These are phyloP conservation scores for Pseudogymnoascus sp. DNA, from an alignment of 2,329 filamentous ascomycete species.

Conservation along the genomic window DNA sequence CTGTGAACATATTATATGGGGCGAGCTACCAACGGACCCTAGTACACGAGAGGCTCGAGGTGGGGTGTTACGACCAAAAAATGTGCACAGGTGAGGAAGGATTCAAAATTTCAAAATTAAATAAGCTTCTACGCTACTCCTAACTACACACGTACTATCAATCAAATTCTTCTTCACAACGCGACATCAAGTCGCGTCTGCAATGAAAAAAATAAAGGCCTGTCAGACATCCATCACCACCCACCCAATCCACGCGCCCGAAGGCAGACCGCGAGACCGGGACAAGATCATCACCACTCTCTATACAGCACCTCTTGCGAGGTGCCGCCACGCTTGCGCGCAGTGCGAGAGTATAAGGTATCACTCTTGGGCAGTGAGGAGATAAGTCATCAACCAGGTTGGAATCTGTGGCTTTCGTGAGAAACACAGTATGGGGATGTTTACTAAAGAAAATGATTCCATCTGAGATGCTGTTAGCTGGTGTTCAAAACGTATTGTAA, in stretches of 20 bases:
- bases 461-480: slow-evolving; percentile 20
- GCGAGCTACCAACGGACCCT: not conserved
- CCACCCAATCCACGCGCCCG: slow-evolving; percentile 71
- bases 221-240: slow-evolving; percentile 88
- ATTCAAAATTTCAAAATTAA: not conserved
- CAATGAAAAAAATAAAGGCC: slow-evolving; percentile 52
- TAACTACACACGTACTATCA: not conserved
- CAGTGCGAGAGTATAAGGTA: slow-evolving; percentile 54
- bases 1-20: not conserved
- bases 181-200: slow-evolving; percentile 39
- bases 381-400: slow-evolving; percentile 91
- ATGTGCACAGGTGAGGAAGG: no score
- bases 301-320: slow-evolving; percentile 54
- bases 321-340: slow-evolving; percentile 53
- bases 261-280: slow-evolving; percentile 64
- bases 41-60: not conserved
- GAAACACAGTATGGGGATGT: slow-evolving; percentile 84
- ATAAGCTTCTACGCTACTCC: not conserved
- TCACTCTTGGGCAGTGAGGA: slow-evolving; percentile 89
- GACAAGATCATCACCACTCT: slow-evolving; percentile 94
- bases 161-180: slow-evolving; percentile 44
- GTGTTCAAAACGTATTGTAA: slow-evolving; percentile 12
- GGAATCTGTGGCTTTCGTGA: slow-evolving; percentile 87
- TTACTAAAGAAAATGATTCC: slow-evolving; percentile 98
- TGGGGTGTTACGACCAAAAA: not conserved